Percentiles rank a stretch among this genome's conserved stretches.
Evolutionary conservation across 495 filamentous ascomycete genomes (phyloP).

Genomic region (Mytilinidion resinicola): DNA sequence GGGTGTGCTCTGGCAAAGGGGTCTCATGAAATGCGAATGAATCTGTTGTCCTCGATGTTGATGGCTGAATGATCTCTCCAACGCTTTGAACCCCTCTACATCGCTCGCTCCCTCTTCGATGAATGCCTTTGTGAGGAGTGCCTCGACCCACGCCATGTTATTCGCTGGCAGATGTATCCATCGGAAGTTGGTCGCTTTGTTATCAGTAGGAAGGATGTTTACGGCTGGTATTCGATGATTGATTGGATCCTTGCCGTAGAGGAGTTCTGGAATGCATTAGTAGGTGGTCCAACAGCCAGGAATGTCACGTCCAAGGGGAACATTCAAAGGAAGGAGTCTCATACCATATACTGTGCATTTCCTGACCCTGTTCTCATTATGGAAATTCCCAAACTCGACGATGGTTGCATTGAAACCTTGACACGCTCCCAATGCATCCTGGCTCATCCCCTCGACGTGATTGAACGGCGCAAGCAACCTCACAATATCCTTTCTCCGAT

Average conservation of each 20-base stretch:
- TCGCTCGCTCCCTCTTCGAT: conserved; percentile 61
- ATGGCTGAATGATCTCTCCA: conserved; percentile 59
- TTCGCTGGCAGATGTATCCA: conserved; percentile 69
- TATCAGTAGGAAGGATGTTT: conserved; percentile 49
- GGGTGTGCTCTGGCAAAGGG: conserved; percentile 54
- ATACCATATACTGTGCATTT: conserved; percentile 11
- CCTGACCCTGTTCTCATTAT: conserved; percentile 52
- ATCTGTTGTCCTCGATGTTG: conserved; percentile 56
- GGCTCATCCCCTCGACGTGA: conserved; percentile 52
- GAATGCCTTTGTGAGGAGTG: conserved; percentile 59
- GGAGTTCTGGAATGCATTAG: conserved; percentile 44
- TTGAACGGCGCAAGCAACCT: conserved; percentile 55
- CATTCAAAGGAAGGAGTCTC: background rate
- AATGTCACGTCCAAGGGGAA: background rate
- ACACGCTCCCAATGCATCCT: conserved; percentile 51
- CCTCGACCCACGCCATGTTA: conserved; percentile 55
- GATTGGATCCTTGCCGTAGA: conserved; percentile 55
- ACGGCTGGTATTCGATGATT: conserved; percentile 49
- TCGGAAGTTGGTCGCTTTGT: conserved; percentile 49
- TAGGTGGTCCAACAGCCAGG: too few species aligned
- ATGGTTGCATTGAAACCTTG: conserved; percentile 60
- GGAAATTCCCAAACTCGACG: conserved; percentile 63
- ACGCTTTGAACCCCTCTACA: conserved; percentile 60
- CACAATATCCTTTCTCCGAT: conserved; percentile 53
- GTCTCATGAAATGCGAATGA: conserved; percentile 64